These are phyloP conservation scores for Podila verticillata DNA, from an alignment of 192 early-diverging fungal species.

Conservation along the genomic window DNA sequence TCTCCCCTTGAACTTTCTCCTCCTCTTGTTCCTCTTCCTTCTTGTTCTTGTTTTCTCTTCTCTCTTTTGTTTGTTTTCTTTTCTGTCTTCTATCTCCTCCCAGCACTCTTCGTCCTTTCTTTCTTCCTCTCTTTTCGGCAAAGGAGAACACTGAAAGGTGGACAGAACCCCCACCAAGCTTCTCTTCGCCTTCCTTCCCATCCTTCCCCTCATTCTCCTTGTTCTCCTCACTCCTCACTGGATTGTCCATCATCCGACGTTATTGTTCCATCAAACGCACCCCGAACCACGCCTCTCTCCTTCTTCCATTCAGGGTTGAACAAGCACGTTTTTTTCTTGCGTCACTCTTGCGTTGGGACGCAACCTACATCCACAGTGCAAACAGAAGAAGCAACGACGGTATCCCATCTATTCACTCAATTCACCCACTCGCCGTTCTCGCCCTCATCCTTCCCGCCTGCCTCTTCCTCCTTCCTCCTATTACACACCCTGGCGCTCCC, in stretches of 20 bases:
- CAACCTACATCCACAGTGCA: neutral
- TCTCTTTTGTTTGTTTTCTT: conserved; percentile 10
- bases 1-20: neutral
- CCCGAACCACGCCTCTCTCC: neutral
- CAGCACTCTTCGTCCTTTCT: neutral
- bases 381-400: no score
- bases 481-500: no score
- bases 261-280: conserved; percentile 5
- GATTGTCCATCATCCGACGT: conserved; percentile 17
- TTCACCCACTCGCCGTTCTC: no score
- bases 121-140: neutral
- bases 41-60: conserved; percentile 1
- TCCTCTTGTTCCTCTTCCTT: conserved; percentile 8
- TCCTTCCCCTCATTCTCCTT: neutral
- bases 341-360: neutral
- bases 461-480: no score
- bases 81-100: neutral
- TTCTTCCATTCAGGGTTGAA: neutral
- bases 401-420: no score
- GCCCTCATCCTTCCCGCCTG: no score
- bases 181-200: neutral
- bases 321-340: neutral
- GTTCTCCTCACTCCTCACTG: neutral
- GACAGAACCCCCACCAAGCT: neutral
- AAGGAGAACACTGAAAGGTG: neutral